These are phyloP conservation scores for Naegleria gruberi DNA, from an alignment of 208 protist genomes.

Conservation along the genomic window DNA sequence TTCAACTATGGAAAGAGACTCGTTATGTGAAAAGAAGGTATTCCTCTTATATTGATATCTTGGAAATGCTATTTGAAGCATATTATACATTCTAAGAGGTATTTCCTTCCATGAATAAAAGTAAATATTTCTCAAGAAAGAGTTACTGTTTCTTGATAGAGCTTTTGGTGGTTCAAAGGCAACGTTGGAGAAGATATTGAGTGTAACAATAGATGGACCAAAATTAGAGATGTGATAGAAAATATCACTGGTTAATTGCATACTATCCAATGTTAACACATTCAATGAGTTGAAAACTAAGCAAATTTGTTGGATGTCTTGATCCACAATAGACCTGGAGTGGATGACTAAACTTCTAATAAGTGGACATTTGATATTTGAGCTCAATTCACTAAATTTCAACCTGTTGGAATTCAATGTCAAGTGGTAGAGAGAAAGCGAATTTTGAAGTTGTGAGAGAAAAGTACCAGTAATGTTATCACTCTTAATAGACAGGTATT, in stretches of 20 bases:
- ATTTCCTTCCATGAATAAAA: background rate
- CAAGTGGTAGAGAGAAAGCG: background rate
- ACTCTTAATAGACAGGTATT: background rate
- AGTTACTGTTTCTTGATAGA: background rate
- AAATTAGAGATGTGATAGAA: background rate
- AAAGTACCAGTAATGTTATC: background rate
- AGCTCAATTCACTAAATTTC: background rate
- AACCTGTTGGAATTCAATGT: background rate
- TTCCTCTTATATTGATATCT: background rate
- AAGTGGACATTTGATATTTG: background rate
- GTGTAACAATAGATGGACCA: background rate
- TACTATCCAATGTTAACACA: background rate
- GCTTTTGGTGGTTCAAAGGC: background rate
- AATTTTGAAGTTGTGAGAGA: background rate
- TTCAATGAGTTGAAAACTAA: background rate
- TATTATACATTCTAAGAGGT: background rate
- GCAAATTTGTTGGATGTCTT: background rate
- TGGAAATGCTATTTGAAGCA: background rate
- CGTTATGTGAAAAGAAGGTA: background rate
- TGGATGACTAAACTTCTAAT: background rate
- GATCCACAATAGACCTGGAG: background rate
- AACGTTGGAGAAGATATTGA: background rate
- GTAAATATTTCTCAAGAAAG: background rate
- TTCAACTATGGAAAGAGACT: background rate
- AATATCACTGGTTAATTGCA: background rate